Conservation (phyloP, 768 basidiomycete genomes). For the Boletus subparvulus region DNA sequence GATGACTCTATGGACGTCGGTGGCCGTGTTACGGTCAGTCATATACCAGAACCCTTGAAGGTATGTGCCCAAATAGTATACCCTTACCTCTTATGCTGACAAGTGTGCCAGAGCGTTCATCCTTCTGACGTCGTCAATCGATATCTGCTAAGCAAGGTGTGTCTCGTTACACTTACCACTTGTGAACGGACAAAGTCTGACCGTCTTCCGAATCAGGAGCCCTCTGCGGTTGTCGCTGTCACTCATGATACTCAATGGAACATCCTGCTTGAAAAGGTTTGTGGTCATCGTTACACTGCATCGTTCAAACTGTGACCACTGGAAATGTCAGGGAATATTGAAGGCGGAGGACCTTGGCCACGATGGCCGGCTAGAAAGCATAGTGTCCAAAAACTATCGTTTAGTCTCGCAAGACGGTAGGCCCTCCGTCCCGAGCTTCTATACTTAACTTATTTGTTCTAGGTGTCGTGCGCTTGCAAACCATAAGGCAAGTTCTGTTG, state of each 20-base stretch:
- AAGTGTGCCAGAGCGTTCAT: conserved; percentile 1
- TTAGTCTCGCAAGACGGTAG: background rate
- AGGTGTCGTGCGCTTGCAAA: conserved; percentile 1
- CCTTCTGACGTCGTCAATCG: conserved; percentile 15
- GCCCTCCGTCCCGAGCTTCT: background rate
- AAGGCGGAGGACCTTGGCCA: background rate
- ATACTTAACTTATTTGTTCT: background rate
- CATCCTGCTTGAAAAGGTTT: conserved; percentile 3
- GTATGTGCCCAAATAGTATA: background rate
- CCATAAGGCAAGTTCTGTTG: background rate
- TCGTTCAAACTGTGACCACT: background rate
- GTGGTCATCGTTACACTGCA: background rate
- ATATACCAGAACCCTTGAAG: background rate
- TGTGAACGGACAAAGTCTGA: background rate
- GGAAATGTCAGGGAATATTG: background rate
- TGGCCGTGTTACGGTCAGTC: background rate
- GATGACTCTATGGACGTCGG: too few relatives aligned
- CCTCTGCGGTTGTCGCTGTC: conserved; percentile 1
- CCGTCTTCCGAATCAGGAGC: background rate
- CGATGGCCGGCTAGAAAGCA: background rate
- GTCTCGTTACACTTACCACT: background rate
- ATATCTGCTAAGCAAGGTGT: conserved; percentile 5
- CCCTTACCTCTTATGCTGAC: background rate
- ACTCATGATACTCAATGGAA: conserved; percentile 12
- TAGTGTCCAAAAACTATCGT: background rate